phyloP scores from a whole-genome alignment of 148 eudicot species.

The Beta vulgaris region DNA sequence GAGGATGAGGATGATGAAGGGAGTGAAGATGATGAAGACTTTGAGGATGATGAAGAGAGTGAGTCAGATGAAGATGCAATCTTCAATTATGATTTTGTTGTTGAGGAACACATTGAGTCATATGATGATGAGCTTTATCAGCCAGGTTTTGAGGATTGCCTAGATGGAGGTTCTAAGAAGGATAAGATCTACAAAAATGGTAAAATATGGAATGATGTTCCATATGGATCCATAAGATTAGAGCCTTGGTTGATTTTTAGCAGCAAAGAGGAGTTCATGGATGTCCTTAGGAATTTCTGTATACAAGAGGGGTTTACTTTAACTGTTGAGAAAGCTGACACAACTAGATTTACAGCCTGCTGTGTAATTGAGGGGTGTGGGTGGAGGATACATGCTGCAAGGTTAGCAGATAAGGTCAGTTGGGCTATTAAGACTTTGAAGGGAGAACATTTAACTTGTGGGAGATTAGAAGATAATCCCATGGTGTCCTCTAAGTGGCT shows the following conservation, averaged over 20 bases:
- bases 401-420: not conserved
- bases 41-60: too few relatives aligned
- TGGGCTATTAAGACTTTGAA: not conserved
- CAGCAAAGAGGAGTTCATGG: not conserved
- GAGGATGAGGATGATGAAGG: too few relatives aligned
- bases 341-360: not conserved
- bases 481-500: not conserved
- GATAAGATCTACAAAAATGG: too few relatives aligned
- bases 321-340: not conserved
- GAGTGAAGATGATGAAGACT: too few relatives aligned
- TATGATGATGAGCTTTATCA: too few relatives aligned
- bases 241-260: not conserved
- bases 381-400: constrained; percentile 5
- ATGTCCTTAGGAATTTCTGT: not conserved
- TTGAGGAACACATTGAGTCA: too few relatives aligned
- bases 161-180: too few relatives aligned
- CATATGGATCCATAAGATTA: not conserved
- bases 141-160: too few relatives aligned
- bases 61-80: too few relatives aligned
- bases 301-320: constrained; percentile 8
- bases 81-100: too few relatives aligned
- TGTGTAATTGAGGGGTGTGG: not conserved
- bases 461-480: not conserved
- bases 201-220: too few relatives aligned
- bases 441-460: not conserved